These are phyloP conservation scores for Gracilaria gracilis DNA, from an alignment of 23 red algal species.

Conservation along the genomic window DNA sequence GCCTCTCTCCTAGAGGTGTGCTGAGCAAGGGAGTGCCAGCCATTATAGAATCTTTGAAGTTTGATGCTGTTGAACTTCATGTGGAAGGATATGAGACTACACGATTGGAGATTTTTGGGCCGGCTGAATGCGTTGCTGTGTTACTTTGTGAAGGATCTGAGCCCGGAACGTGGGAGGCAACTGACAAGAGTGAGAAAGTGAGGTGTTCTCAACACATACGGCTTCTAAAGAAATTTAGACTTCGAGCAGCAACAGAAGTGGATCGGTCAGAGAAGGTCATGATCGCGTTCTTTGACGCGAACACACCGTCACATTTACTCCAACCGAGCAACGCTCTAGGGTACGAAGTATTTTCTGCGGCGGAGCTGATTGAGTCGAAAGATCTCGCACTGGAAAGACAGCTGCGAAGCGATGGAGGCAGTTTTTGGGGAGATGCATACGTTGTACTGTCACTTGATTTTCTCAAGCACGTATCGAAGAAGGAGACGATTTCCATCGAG, in stretches of 20 bases:
- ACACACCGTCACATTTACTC: slow-evolving; percentile 18
- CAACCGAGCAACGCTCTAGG: slow-evolving; percentile 19
- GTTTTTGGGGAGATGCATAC: slow-evolving; percentile 21
- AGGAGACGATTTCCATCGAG: slow-evolving; percentile 40
- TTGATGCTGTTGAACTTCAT: slow-evolving; percentile 42
- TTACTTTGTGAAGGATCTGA: slow-evolving; percentile 42
- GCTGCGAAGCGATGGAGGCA: slow-evolving; percentile 7
- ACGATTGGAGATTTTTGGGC: slow-evolving; percentile 28
- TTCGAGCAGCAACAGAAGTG: slow-evolving; percentile 50
- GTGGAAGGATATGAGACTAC: slow-evolving; percentile 41
- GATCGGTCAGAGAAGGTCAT: slow-evolving; percentile 44
- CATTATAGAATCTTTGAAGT: slow-evolving; percentile 43
- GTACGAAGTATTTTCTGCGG: slow-evolving; percentile 28
- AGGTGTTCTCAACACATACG: slow-evolving; percentile 23
- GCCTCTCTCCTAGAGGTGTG: slow-evolving; percentile 18
- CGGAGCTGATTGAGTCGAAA: slow-evolving; percentile 27
- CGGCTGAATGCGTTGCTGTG: slow-evolving; percentile 39
- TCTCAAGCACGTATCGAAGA: slow-evolving; percentile 31
- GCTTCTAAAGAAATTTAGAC: slow-evolving; percentile 56
- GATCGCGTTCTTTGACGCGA: slow-evolving; percentile 42
- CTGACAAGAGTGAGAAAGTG: slow-evolving; percentile 21
- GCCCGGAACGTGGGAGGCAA: slow-evolving; percentile 46
- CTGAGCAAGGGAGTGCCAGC: slow-evolving; percentile 15
- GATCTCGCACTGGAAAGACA: slow-evolving; percentile 14
- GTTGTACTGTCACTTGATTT: slow-evolving; percentile 39